A percentile compares a stretch with the other conserved stretches of the same genome.
Conservation (phyloP, 1,284 basidiomycete species). For the Ceratobasidium theobromae region DNA sequence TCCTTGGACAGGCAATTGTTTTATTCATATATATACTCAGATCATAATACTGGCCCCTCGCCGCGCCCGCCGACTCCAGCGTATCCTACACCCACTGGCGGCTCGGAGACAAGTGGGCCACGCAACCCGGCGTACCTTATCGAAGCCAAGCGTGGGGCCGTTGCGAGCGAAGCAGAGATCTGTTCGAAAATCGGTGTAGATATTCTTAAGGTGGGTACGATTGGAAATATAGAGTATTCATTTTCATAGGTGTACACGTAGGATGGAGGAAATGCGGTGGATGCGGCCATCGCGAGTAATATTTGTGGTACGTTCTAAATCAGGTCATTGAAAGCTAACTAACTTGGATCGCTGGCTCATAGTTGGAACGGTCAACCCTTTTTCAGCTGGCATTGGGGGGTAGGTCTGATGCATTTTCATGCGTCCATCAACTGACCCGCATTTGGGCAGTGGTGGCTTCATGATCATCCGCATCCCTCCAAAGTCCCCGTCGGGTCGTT, state of each 20-base stretch:
- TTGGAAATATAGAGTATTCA: not conserved
- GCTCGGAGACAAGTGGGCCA: constrained; percentile 27
- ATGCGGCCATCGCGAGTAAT: constrained; percentile 78
- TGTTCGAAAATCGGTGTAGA: constrained; percentile 84
- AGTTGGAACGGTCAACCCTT: constrained; percentile 84
- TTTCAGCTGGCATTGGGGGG: constrained; percentile 55
- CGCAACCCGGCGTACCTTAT: constrained; percentile 75
- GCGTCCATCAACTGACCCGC: not conserved
- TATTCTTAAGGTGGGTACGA: constrained; percentile 53
- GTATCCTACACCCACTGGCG: constrained; percentile 33
- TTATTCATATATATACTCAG: constrained; percentile 36
- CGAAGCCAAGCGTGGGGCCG: constrained; percentile 73
- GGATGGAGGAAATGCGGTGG: constrained; percentile 88
- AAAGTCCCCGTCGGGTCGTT: constrained; percentile 46
- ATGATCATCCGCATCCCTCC: constrained; percentile 84
- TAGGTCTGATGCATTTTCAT: constrained; percentile 1
- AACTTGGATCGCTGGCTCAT: not conserved
- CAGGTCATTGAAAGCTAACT: not conserved
- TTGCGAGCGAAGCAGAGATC: constrained; percentile 80
- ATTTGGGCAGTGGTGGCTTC: constrained; percentile 71
- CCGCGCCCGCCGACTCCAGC: constrained; percentile 39
- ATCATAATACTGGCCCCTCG: constrained; percentile 43
- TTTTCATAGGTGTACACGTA: constrained; percentile 4
- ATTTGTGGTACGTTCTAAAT: constrained; percentile 56
- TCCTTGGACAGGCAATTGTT: not conserved